A percentile compares a stretch with the other conserved stretches of the same genome.
Conservation (phyloP, 78 protist genomes). For the slime mould (Dictyostelium discoideum) region dicty_2.7 NC_007088.5:1916001-1916500, state of each 20-base stretch:
- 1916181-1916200: not conserved
- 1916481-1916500: not conserved
- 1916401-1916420: not conserved
- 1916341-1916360: not conserved
- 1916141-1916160: too few relatives aligned
- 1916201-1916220: not conserved
- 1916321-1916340: not conserved
- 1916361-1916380: not conserved
- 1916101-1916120: conserved; percentile 32
- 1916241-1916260: conserved; percentile 8
- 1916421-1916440: conserved; percentile 10
- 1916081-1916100: not conserved
- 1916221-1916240: not conserved
- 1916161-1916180: conserved; percentile 13
- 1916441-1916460: not conserved
- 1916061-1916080: not conserved
- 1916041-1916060: not conserved
- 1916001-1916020: not conserved
- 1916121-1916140: not conserved
- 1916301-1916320: not conserved
- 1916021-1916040: not conserved
- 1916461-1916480: not conserved
- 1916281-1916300: not conserved
- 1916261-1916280: conserved; percentile 5
- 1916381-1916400: not conserved